Conservation (phyloP, 148 eudicot species). For the Dianthus caryophyllus region DNA sequence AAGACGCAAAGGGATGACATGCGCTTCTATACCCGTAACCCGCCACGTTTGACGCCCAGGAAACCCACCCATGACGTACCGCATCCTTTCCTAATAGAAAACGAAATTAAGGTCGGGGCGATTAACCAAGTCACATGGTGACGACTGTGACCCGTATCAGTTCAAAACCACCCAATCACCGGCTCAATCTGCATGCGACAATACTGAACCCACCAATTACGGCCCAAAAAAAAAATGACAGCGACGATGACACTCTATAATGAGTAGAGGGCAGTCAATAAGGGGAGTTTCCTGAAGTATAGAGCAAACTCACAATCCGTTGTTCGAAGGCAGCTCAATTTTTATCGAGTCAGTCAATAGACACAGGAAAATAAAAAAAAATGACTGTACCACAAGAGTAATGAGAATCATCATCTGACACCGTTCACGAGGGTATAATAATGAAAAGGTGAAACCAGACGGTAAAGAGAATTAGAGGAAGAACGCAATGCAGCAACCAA, state of each 20-base stretch:
- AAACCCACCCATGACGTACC: too few relatives aligned
- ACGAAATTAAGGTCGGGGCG: too few relatives aligned
- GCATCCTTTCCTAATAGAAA: too few relatives aligned
- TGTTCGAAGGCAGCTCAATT: neutral
- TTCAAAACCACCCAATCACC: neutral
- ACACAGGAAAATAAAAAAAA: neutral
- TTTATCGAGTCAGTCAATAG: neutral
- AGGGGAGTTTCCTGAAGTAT: neutral
- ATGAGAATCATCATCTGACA: too few relatives aligned
- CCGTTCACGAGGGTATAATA: too few relatives aligned
- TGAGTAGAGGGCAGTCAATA: neutral
- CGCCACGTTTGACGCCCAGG: too few relatives aligned
- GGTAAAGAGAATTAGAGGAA: neutral
- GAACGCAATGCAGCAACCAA: neutral
- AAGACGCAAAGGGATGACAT: too few relatives aligned
- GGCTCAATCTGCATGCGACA: neutral
- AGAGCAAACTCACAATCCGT: neutral
- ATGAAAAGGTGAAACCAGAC: neutral
- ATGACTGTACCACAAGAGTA: too few relatives aligned
- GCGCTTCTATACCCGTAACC: too few relatives aligned
- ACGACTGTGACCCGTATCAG: neutral
- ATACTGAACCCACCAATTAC: too few relatives aligned
- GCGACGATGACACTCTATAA: neutral
- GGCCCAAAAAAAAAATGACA: neutral
- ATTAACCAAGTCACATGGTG: too few relatives aligned